Conservation (phyloP, 2,329 filamentous ascomycete species). For the Coniochaeta hoffmannii region DNA sequence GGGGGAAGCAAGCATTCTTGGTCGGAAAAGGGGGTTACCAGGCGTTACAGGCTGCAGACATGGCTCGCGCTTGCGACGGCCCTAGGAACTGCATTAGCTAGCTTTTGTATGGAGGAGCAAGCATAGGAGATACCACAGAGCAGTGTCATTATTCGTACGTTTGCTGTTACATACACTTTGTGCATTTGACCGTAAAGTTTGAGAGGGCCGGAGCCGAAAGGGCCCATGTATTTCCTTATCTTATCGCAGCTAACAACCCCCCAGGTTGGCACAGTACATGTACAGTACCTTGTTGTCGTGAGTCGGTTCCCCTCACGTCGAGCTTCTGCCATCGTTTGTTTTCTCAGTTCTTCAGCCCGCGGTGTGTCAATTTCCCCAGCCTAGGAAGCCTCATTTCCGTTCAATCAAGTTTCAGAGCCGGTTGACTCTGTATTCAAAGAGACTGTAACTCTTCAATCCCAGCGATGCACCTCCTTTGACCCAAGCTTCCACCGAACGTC, state of each 20-base stretch:
- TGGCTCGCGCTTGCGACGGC: background rate
- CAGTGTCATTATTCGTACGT: background rate
- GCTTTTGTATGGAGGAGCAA: background rate
- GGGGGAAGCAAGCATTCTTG: constrained; percentile 8
- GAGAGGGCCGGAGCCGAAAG: background rate
- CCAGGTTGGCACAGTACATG: too few species aligned
- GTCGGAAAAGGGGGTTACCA: background rate
- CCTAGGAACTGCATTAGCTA: background rate
- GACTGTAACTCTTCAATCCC: background rate
- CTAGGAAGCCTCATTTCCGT: background rate
- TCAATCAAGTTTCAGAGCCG: background rate
- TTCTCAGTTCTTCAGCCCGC: background rate
- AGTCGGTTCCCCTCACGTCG: background rate
- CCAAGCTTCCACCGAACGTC: background rate
- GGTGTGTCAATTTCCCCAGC: background rate
- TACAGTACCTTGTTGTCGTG: background rate
- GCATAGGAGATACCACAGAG: background rate
- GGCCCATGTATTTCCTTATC: background rate
- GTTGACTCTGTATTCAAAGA: background rate
- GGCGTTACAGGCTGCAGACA: background rate
- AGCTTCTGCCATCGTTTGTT: background rate
- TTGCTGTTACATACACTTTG: background rate
- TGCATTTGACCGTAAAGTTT: background rate
- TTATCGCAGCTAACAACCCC: background rate
- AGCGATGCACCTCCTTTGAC: background rate